Percentiles rank a stretch among this genome's conserved stretches.
Evolutionary conservation across 495 filamentous ascomycete genomes (phyloP).

Genomic region (Hypomontagnella monticulosa): DNA sequence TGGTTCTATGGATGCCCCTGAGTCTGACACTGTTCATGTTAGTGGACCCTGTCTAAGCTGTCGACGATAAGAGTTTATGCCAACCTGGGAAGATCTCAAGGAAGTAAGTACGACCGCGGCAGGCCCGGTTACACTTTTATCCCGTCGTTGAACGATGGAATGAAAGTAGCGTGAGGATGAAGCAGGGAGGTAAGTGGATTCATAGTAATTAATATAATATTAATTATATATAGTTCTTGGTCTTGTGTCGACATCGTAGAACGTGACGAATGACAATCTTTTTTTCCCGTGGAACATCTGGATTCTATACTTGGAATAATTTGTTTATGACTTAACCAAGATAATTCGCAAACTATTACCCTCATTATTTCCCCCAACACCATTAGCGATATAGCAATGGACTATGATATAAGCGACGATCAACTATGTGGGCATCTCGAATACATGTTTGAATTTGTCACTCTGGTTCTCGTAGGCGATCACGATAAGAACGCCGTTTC

Average conservation of each 20-base stretch:
- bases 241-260: too few relatives aligned
- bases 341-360: too few relatives aligned
- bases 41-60: slow-evolving; percentile 9
- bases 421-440: too few relatives aligned
- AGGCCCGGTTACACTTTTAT: slow-evolving; percentile 8
- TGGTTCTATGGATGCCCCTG: slow-evolving; percentile 16
- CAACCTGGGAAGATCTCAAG: slow-evolving; percentile 2
- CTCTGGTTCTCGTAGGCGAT: neutral
- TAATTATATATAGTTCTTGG: too few relatives aligned
- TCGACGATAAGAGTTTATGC: slow-evolving; percentile 4
- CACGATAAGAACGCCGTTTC: slow-evolving; percentile 21
- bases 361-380: too few relatives aligned
- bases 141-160: slow-evolving; percentile 23
- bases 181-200: slow-evolving; percentile 9
- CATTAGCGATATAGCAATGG: too few relatives aligned
- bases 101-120: slow-evolving; percentile 9
- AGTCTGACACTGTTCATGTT: slow-evolving; percentile 1
- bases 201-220: slow-evolving; percentile 3
- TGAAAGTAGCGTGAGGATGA: slow-evolving; percentile 12
- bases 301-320: too few relatives aligned
- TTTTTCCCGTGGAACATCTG: too few relatives aligned
- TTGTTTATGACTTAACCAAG: too few relatives aligned
- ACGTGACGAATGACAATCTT: too few relatives aligned
- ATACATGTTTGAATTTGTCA: neutral
- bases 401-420: too few relatives aligned